A percentile compares a stretch with the other conserved stretches of the same genome.
Conservation (phyloP, 2,329 filamentous ascomycete genomes). For the Dactylellina drechsleri region DNA sequence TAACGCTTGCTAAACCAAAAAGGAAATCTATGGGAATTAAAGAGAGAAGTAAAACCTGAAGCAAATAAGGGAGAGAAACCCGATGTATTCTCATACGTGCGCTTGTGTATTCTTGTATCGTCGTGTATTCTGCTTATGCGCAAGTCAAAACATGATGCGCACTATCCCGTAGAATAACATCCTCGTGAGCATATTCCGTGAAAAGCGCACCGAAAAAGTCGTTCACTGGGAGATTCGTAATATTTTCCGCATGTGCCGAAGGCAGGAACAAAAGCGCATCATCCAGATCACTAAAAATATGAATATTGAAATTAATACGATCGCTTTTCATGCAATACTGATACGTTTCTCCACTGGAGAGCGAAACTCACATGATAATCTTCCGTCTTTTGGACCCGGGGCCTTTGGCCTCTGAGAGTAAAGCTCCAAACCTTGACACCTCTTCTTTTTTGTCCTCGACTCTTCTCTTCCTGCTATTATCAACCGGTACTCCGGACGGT, state of each 20-base stretch:
- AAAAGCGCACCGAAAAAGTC: slow-evolving; percentile 37
- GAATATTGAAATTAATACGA: background rate
- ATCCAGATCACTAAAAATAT: slow-evolving; percentile 20
- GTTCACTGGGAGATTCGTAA: background rate
- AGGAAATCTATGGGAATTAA: background rate
- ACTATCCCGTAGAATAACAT: slow-evolving; percentile 14
- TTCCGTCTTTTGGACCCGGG: slow-evolving; percentile 2
- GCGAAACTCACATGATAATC: slow-evolving; percentile 15
- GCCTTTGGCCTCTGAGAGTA: background rate
- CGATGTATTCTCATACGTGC: no score
- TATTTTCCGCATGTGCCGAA: background rate
- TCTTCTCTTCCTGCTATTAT: no score
- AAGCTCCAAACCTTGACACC: background rate
- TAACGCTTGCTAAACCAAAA: slow-evolving; percentile 16
- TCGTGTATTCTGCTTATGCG: slow-evolving; percentile 5
- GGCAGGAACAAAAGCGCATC: slow-evolving; percentile 29
- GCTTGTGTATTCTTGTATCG: no score
- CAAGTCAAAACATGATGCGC: slow-evolving; percentile 26
- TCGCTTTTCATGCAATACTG: no score
- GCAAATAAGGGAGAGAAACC: no score
- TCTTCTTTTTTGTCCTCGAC: background rate
- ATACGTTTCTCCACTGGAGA: no score
- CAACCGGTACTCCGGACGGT: background rate
- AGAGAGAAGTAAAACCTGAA: no score
- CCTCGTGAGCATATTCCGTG: slow-evolving; percentile 6